Evolutionary conservation across 768 basidiomycete genomes (phyloP).

Genomic region (Tephrocybe sp.): DNA sequence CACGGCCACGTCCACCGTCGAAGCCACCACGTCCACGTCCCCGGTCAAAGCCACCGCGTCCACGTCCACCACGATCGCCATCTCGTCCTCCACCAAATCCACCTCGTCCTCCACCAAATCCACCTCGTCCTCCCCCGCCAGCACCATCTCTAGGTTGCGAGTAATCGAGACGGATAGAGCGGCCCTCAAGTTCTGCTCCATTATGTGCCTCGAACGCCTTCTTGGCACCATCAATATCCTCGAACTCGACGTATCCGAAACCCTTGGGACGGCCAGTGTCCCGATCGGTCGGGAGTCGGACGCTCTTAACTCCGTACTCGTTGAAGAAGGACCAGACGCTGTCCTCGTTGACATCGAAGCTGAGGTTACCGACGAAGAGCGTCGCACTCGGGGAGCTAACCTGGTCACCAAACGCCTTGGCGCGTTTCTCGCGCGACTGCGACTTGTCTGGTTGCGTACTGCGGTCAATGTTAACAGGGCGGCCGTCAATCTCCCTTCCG

Average conservation of each 20-base stretch:
- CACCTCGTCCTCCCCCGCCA: conserved; percentile 25
- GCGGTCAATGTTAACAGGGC: conserved; percentile 82
- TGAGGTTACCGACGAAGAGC: conserved; percentile 90
- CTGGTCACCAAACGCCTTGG: conserved; percentile 73
- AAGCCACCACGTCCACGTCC: conserved; percentile 36
- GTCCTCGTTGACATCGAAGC: conserved; percentile 80
- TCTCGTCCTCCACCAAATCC: conserved; percentile 33
- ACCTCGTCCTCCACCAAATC: conserved; percentile 43
- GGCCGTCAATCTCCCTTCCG: conserved; percentile 91
- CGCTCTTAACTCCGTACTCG: conserved; percentile 84
- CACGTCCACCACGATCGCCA: conserved; percentile 26
- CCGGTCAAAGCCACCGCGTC: conserved; percentile 39
- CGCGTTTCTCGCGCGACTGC: conserved; percentile 62
- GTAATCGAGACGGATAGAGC: conserved; percentile 79
- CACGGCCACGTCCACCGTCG: conserved; percentile 43
- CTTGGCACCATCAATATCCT: conserved; percentile 73
- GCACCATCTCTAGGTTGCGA: conserved; percentile 72
- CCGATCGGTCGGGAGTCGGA: conserved; percentile 89
- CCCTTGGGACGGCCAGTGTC: conserved; percentile 91
- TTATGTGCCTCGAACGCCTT: conserved; percentile 70
- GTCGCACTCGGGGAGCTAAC: conserved; percentile 63
- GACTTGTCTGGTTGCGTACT: conserved; percentile 60
- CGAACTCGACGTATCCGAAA: conserved; percentile 96
- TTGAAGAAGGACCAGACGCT: conserved; percentile 86
- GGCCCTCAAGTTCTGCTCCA: conserved; percentile 79